Base-by-base conservation (phyloP, 192 early-diverging fungal species). In the Backusella sp. region DNA sequence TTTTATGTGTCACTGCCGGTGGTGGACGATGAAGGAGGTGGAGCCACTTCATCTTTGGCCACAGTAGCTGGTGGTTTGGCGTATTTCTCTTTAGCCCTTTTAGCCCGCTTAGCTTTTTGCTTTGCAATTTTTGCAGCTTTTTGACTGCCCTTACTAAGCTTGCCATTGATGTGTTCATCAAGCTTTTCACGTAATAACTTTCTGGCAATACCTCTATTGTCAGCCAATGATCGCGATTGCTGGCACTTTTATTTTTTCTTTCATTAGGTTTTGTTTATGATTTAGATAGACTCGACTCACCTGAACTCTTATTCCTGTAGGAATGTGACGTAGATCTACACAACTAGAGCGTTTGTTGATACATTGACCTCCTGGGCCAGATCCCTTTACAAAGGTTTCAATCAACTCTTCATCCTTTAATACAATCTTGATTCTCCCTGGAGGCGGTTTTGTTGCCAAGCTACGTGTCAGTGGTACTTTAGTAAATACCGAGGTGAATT, bases 361-460 rank as follows among this genome's bases (percentile, higher is more conserved):
- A 76, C 92, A 92, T 76, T 94, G 93, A 0, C 93, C 93, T 37
- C 93, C 93, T 67, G 91, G 91, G 23, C 93, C 93, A 62, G 91
- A 90, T 6, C 93, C 93, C 17, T 90, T 91, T 46, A 93, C 87
- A 78, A 93, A 92, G 11, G 86, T 89, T 72, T 94, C 93, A 36
- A 89, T 85, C n/a, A 94, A 83, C 44, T 94, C 92, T 2, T 87
- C 81, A 21, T 91, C 91, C 52, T 87, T 78, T 7, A 93, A 80
- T 19, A 88, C 75, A 49, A 93, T 86, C 66, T 84, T 84, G 53
- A 82, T 78, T 59, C 83, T 77, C 9, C 44, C 69, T 19, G 69
- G 34, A 32, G 73, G 17, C 12, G 7, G 49, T 41, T 73, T 35
- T 74, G 73, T 73, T 65, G 41, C 28, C 23, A 71, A 49, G 17